A percentile compares a stretch with the other conserved stretches of the same genome.
Conservation (phyloP, 2,329 filamentous ascomycete species). For the Xylaria sp. region DNA sequence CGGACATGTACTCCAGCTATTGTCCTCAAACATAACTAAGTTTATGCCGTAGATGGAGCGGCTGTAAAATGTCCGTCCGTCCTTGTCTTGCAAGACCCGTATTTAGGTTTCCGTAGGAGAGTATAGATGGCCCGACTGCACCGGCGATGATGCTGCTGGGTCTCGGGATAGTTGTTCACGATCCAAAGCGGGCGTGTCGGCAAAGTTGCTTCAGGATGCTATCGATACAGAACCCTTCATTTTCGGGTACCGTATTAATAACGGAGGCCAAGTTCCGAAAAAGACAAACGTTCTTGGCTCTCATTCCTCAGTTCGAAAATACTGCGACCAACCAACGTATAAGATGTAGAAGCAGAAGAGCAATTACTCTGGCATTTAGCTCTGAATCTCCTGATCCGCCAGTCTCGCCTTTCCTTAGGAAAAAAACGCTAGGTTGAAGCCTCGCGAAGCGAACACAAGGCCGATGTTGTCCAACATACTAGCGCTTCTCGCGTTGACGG, state of each 20-base stretch:
- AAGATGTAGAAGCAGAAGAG: constrained; percentile 1
- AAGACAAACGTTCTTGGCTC: background rate
- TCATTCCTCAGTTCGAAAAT: background rate
- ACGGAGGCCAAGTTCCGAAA: constrained; percentile 13
- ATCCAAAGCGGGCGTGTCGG: constrained; percentile 5
- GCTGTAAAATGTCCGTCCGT: background rate
- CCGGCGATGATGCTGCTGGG: background rate
- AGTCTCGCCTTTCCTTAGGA: background rate
- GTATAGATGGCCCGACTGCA: background rate
- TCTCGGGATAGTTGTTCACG: constrained; percentile 21
- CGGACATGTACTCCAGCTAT: background rate
- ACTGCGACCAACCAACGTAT: background rate
- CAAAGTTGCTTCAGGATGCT: background rate
- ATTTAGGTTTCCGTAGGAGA: background rate
- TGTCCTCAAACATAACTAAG: background rate
- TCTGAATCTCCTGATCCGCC: background rate
- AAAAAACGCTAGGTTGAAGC: background rate
- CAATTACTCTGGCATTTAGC: background rate
- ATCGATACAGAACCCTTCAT: background rate
- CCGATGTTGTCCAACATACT: constrained; percentile 20
- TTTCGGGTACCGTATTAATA: constrained; percentile 11
- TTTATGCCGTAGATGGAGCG: background rate
- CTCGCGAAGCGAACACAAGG: background rate
- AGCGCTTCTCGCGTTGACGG: constrained; percentile 38
- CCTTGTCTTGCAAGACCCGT: background rate